These are phyloP conservation scores for Pseudogymnoascus sp. DNA, from an alignment of 2,329 filamentous ascomycete genomes.

Conservation along the genomic window DNA sequence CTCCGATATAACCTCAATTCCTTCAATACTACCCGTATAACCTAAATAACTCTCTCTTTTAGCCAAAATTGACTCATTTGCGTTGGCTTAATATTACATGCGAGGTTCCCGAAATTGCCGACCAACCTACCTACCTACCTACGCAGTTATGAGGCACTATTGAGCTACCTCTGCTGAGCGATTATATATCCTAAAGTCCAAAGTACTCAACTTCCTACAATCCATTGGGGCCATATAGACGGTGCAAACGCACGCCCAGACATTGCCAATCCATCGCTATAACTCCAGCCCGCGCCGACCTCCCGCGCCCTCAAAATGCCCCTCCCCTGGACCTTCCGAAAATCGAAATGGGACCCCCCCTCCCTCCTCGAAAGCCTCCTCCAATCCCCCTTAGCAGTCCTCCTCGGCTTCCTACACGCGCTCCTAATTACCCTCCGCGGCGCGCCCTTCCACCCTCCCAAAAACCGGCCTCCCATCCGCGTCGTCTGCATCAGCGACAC, in stretches of 20 bases:
- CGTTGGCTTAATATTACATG: neutral
- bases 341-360: conserved; percentile 23
- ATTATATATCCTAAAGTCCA: neutral
- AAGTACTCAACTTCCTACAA: neutral
- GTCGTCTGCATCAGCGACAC: conserved; percentile 90
- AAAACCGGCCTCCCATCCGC: conserved; percentile 49
- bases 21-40: neutral
- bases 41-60: neutral
- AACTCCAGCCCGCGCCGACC: neutral
- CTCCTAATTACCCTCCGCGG: conserved; percentile 60
- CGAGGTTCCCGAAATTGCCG: neutral
- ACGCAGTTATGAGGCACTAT: neutral
- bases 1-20: neutral
- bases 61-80: neutral
- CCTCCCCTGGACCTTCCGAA: conserved; percentile 25
- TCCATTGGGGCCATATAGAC: neutral
- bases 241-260: neutral
- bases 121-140: neutral
- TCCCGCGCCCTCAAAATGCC: conserved; percentile 10
- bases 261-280: neutral
- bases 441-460: conserved; percentile 49
- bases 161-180: neutral
- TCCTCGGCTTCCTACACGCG: conserved; percentile 54
- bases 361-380: conserved; percentile 54
- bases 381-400: conserved; percentile 56